These are phyloP conservation scores for Geotrichum carabidarum DNA, from an alignment of 1,139 yeast species.

Conservation along the genomic window DNA sequence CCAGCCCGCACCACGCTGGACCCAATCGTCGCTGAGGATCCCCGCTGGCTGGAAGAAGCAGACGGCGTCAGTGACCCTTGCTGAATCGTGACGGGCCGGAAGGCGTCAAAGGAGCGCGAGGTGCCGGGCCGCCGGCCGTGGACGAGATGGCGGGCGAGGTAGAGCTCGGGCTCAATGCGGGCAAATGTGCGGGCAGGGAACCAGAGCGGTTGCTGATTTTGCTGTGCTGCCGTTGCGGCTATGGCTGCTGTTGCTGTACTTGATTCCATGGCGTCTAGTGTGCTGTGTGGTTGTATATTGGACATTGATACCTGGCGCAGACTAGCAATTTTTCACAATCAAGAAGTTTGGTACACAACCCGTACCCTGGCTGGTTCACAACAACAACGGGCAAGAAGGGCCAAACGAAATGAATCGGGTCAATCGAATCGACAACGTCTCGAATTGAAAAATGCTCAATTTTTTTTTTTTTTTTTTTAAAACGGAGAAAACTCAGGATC, in stretches of 20 bases:
- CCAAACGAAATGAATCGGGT: too few relatives aligned
- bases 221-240: too few relatives aligned
- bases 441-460: too few relatives aligned
- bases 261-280: background rate
- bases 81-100: conserved; percentile 51
- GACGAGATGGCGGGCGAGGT: conserved; percentile 75
- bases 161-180: conserved; percentile 78
- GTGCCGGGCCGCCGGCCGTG: conserved; percentile 57
- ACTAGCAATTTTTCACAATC: background rate
- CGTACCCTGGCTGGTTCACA: too few relatives aligned
- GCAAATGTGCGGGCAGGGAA: conserved; percentile 83
- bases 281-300: background rate
- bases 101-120: conserved; percentile 64
- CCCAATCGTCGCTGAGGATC: conserved; percentile 20
- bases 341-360: too few relatives aligned
- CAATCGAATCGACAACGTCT: too few relatives aligned
- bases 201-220: conserved; percentile 36
- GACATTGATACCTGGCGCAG: background rate
- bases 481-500: too few relatives aligned
- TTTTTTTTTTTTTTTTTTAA: too few relatives aligned
- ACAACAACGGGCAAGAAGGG: too few relatives aligned
- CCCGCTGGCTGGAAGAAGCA: background rate
- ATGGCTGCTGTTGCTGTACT: too few relatives aligned
- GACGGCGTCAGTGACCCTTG: conserved; percentile 19
- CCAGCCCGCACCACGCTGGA: conserved; percentile 56